phyloP scores from a whole-genome alignment of 2,329 filamentous ascomycete genomes.

The Talaromyces sp. region DNA sequence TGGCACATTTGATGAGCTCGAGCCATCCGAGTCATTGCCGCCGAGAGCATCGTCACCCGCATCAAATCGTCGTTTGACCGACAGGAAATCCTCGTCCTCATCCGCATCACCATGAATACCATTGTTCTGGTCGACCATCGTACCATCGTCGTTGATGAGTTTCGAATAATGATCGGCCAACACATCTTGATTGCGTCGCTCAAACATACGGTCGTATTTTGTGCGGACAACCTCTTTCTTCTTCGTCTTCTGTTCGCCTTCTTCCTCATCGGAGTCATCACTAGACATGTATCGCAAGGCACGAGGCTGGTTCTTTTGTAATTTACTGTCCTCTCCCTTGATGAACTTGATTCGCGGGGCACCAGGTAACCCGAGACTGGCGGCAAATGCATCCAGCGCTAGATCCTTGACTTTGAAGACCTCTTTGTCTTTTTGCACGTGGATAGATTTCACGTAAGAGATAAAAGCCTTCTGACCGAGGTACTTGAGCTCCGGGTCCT shows the following conservation, averaged over 20 bases:
- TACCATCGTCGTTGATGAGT: constrained; percentile 64
- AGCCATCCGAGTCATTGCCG: constrained; percentile 26
- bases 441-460: constrained; percentile 78
- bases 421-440: constrained; percentile 87
- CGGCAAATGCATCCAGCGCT: constrained; percentile 79
- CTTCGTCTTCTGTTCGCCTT: constrained; percentile 49
- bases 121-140: constrained; percentile 36
- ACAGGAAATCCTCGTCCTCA: constrained; percentile 76
- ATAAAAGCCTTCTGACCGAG: constrained; percentile 94
- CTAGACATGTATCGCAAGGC: constrained; percentile 58
- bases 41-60: constrained; percentile 60
- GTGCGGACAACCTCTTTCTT: constrained; percentile 75
- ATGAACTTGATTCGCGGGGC: constrained; percentile 90
- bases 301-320: constrained; percentile 79
- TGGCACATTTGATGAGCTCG: constrained; percentile 32
- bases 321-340: constrained; percentile 83
- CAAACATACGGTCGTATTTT: constrained; percentile 98
- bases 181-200: constrained; percentile 91
- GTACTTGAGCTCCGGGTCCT: constrained; percentile 90
- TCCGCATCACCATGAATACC: constrained; percentile 51
- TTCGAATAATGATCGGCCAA: constrained; percentile 91
- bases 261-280: constrained; percentile 48
- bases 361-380: constrained; percentile 82
- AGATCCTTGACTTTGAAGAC: constrained; percentile 81
- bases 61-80: constrained; percentile 81